A percentile compares a stretch with the other conserved stretches of the same genome.
Evolutionary conservation across 352 stramenopile genomes (phyloP).

Genomic region (Phytopythium delawarense): DNA sequence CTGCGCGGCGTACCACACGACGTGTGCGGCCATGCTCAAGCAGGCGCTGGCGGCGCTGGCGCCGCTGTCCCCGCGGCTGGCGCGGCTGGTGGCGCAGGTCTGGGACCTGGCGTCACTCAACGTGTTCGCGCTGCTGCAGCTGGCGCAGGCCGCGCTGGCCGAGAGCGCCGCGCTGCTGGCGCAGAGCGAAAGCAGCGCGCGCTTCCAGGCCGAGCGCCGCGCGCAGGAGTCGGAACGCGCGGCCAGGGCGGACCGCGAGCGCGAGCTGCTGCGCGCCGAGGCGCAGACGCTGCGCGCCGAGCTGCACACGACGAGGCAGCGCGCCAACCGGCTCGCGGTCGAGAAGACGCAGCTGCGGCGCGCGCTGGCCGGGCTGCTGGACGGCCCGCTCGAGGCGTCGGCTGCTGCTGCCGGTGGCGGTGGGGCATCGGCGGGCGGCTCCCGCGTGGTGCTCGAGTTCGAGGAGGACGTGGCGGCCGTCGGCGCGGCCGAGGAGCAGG

Average conservation of each 20-base stretch:
- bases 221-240: conserved; percentile 25
- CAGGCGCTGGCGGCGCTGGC: conserved; percentile 36
- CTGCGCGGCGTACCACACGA: conserved; percentile 41
- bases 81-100: conserved; percentile 43
- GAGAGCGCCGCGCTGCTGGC: conserved; percentile 27
- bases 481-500: conserved; percentile 37
- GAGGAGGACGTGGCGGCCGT: conserved; percentile 25
- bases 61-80: conserved; percentile 42
- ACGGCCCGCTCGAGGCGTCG: conserved; percentile 8
- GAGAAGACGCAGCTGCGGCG: conserved; percentile 50
- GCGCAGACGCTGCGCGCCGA: conserved; percentile 42
- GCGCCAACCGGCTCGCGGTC: conserved; percentile 36
- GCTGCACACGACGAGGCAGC: conserved; percentile 47
- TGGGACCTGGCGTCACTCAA: conserved; percentile 67
- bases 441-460: background rate
- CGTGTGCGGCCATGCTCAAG: conserved; percentile 52
- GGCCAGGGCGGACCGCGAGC: conserved; percentile 33
- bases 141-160: conserved; percentile 31
- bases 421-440: background rate
- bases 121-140: conserved; percentile 55
- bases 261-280: conserved; percentile 27
- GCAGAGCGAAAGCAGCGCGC: conserved; percentile 24
- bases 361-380: conserved; percentile 32
- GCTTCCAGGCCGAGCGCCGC: conserved; percentile 25
- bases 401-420: background rate